Percentiles rank a stretch among this genome's conserved stretches.
Evolutionary conservation across 345 rosid genomes (phyloP).

Genomic region (Gynandropsis gynandra): DNA sequence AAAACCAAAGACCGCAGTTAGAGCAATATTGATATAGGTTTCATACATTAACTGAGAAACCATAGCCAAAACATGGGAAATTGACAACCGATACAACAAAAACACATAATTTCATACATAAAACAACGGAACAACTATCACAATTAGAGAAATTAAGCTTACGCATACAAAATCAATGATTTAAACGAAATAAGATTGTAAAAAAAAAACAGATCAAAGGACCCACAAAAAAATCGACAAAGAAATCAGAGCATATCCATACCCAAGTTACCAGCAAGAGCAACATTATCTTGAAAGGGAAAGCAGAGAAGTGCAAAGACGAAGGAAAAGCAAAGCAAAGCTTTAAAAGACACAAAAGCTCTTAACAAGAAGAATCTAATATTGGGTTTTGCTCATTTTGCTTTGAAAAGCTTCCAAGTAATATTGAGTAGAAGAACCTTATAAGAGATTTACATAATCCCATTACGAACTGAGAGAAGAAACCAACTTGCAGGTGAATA

Average conservation of each 20-base stretch:
- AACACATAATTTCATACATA: not conserved
- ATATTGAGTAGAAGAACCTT: constrained; percentile 14
- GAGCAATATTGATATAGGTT: too few species aligned
- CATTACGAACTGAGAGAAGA: not conserved
- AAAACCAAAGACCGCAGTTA: not conserved
- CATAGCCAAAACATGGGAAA: constrained; percentile 1
- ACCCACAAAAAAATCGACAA: not conserved
- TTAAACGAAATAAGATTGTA: not conserved
- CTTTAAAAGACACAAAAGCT: constrained; percentile 24
- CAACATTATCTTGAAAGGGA: constrained; percentile 58
- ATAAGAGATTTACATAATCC: constrained; percentile 17
- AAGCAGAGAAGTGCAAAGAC: constrained; percentile 25
- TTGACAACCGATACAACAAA: not conserved
- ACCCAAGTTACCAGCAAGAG: constrained; percentile 51
- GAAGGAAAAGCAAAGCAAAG: constrained; percentile 22
- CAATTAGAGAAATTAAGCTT: not conserved
- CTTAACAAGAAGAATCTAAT: constrained; percentile 22
- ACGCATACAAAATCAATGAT: too few species aligned
- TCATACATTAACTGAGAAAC: constrained; percentile 4
- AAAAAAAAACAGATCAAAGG: constrained; percentile 17
- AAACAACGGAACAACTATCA: not conserved
- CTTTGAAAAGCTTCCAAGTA: constrained; percentile 3
- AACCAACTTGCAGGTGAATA: constrained; percentile 18
- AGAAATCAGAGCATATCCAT: not conserved
- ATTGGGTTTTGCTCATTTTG: constrained; percentile 42